phyloP scores from a whole-genome alignment of 2,329 filamentous ascomycete genomes.

The Aphanocladium album region DNA sequence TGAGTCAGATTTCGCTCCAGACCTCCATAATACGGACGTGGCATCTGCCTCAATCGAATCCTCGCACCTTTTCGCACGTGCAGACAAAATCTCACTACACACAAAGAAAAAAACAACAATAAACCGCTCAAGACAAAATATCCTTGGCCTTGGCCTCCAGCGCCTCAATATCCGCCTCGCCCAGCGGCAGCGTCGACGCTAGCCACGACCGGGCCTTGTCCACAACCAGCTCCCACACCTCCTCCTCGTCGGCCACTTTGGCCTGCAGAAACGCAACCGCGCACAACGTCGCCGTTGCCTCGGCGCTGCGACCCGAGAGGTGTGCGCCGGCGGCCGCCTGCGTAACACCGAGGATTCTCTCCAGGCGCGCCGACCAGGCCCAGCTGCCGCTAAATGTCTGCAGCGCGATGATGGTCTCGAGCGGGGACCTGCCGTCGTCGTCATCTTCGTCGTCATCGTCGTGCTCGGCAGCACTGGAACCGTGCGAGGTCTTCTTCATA shows the following conservation, averaged over 20 bases:
- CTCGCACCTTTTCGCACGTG: too few species aligned
- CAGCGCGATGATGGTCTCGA: conserved; percentile 40
- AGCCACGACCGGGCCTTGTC: conserved; percentile 55
- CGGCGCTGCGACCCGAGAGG: conserved; percentile 1
- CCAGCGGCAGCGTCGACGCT: conserved; percentile 14
- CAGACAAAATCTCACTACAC: too few species aligned
- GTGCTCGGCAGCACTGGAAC: too few species aligned
- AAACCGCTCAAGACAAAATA: background rate
- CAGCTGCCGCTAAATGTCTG: conserved; percentile 55
- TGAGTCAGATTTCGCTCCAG: too few species aligned
- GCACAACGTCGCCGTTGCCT: conserved; percentile 26
- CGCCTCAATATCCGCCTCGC: conserved; percentile 9
- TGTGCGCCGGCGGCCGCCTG: background rate
- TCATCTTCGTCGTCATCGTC: background rate
- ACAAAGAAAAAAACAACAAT: background rate
- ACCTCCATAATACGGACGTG: too few species aligned
- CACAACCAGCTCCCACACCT: conserved; percentile 60
- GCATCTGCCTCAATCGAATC: too few species aligned
- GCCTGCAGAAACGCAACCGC: conserved; percentile 36
- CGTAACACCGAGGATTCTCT: conserved; percentile 21
- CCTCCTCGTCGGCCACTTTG: conserved; percentile 39
- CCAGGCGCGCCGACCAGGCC: conserved; percentile 31
- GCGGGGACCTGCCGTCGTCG: conserved; percentile 10
- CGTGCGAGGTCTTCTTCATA: background rate
- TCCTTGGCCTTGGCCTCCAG: conserved; percentile 13